Evolutionary conservation across 2,329 filamentous ascomycete species (phyloP), one percentile per base, ranked within the genome.

Genomic region (Paecilomyces fulvus): DNA sequence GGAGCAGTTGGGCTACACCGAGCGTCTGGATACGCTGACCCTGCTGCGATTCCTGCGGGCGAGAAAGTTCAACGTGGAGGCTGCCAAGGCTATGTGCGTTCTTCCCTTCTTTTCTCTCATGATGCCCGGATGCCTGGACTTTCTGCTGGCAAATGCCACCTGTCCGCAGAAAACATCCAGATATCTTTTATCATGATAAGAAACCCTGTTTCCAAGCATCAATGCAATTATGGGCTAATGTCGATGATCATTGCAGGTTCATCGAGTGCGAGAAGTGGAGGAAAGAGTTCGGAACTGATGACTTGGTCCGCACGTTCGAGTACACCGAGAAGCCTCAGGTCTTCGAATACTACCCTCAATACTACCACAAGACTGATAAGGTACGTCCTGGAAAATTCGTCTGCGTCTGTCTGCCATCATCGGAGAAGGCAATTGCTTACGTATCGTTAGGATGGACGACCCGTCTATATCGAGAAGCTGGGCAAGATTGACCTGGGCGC

Each of bases 391-490:
- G 53, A 17, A 12, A 17, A 31, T 52, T 12, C 10, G 17, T 30
- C n/a, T 1, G n/a, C 21, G 20, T 50, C 54, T 12, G 17, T 54
- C 3, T 33, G 23, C 6, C 11, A 30, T 54, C n/a, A 14, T 21
- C 8, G 3, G 8, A 9, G 37, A 43, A 43, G 14, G 14, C 5
- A 17, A n/a, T 30, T 25, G 21, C 33, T 20, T 6, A 48, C 28
- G 6, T 10, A 30, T 6, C 3, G 31, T 55, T 62, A 96, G 91
- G 94, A 97, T 78, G 94, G 94, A 65, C 89, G 94, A 65, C 94
- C 94, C 54, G 85, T 97, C 63, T 99, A 99, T 80, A 96, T 97
- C 69, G 94, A 99, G 77, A 88, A 94, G 72, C 83, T 96, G 56
- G 94, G 94, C 73, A 91, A 91, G 66, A 94, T 97, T 74, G 89